phyloP scores from a whole-genome alignment of 805 yeast species.

The Wickerhamomyces subpelliculosus region DNA sequence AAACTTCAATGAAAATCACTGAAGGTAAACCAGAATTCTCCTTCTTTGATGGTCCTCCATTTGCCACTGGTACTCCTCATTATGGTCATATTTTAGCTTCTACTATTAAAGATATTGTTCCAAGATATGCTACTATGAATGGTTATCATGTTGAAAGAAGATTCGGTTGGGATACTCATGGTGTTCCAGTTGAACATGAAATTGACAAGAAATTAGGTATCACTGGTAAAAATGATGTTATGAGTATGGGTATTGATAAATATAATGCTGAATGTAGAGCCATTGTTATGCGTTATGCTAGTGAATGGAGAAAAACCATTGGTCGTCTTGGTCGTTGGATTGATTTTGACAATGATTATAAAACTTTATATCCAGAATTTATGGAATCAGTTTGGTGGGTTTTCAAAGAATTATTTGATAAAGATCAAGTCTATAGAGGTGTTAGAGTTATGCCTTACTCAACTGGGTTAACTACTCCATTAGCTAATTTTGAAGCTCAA shows the following conservation, averaged over 20 bases:
- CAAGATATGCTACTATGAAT: slow-evolving; percentile 96
- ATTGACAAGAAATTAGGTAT: slow-evolving; percentile 96
- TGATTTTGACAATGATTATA: slow-evolving; percentile 97
- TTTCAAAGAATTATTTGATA: slow-evolving; percentile 79
- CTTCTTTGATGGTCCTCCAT: slow-evolving; percentile 98
- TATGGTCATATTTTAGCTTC: slow-evolving; percentile 97
- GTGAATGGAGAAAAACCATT: slow-evolving; percentile 89
- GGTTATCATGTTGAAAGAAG: slow-evolving; percentile 95
- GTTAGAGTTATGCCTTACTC: slow-evolving; percentile 98
- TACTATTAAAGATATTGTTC: slow-evolving; percentile 94
- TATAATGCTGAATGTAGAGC: slow-evolving; percentile 93
- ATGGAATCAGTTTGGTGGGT: slow-evolving; percentile 99
- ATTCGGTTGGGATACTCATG: slow-evolving; percentile 99
- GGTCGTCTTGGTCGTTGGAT: slow-evolving; percentile 98
- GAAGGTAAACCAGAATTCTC: slow-evolving; percentile 83
- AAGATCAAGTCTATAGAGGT: slow-evolving; percentile 89
- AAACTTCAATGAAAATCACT: slow-evolving; percentile 73
- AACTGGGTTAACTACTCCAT: slow-evolving; percentile 93
- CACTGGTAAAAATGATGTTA: slow-evolving; percentile 89
- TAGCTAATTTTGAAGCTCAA: slow-evolving; percentile 97
- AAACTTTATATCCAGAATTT: slow-evolving; percentile 88
- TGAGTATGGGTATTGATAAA: slow-evolving; percentile 88
- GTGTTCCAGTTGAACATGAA: slow-evolving; percentile 96
- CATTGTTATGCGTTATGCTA: slow-evolving; percentile 96
- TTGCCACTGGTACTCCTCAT: slow-evolving; percentile 99